Percentiles rank a stretch among this genome's conserved stretches.
These are phyloP conservation scores for Margaritispora aquatica DNA, from an alignment of 495 filamentous ascomycete genomes.

Conservation along the genomic window DNA sequence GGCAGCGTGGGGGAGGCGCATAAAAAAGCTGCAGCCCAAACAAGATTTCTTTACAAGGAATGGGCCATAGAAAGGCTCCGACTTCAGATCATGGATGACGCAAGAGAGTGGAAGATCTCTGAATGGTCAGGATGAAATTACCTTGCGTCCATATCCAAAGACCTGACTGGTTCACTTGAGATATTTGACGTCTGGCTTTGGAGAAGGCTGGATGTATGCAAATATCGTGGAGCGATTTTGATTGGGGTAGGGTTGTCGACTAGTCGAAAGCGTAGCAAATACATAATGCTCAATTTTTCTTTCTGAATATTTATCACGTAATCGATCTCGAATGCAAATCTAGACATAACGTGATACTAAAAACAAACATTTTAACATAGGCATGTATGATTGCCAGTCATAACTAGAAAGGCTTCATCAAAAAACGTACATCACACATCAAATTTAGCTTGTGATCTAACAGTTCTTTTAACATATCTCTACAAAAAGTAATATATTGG, in stretches of 20 bases:
- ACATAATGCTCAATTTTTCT: background rate
- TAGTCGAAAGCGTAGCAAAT: background rate
- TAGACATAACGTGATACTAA: too few relatives aligned
- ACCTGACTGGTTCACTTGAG: background rate
- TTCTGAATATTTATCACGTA: too few relatives aligned
- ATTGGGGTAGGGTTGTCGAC: background rate
- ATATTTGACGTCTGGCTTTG: background rate
- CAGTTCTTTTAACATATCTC: too few relatives aligned
- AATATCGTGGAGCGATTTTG: background rate
- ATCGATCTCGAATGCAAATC: too few relatives aligned
- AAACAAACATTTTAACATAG: too few relatives aligned
- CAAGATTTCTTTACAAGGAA: conserved; percentile 45
- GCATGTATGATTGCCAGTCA: too few relatives aligned
- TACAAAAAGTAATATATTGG: too few relatives aligned
- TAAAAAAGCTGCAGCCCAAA: conserved; percentile 43
- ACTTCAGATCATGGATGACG: conserved; percentile 51
- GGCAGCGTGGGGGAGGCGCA: conserved; percentile 58
- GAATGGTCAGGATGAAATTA: conserved; percentile 40
- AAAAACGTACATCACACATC: too few relatives aligned
- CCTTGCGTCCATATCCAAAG: background rate
- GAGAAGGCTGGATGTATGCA: background rate
- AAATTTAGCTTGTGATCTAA: too few relatives aligned
- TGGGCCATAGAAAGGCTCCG: conserved; percentile 60
- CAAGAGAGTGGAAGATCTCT: conserved; percentile 49
- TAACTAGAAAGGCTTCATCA: too few relatives aligned